A percentile compares a stretch with the other conserved stretches of the same genome.
phyloP scores from a whole-genome alignment of 2,329 filamentous ascomycete species.

The Zasmidium cellare region DNA sequence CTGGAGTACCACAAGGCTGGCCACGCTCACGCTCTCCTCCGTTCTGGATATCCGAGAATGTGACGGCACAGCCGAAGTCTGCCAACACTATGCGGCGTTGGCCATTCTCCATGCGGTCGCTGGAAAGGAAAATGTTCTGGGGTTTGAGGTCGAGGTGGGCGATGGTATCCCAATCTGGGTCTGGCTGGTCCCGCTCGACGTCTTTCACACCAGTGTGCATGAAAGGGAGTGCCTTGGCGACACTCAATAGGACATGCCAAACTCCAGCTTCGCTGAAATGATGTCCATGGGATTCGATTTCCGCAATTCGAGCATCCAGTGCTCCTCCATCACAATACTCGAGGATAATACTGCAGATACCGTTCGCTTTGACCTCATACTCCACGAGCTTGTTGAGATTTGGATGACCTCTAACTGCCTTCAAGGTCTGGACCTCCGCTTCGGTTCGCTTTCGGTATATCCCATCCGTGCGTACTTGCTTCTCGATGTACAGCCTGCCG shows the following conservation, averaged over 20 bases:
- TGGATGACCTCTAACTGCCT: constrained; percentile 1
- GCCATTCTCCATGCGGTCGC: background rate
- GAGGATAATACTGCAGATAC: constrained; percentile 9
- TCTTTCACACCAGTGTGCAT: constrained; percentile 34
- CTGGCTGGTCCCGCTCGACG: background rate
- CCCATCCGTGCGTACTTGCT: constrained; percentile 11
- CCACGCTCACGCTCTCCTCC: constrained; percentile 6
- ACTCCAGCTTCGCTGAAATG: constrained; percentile 1
- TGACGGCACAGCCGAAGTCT: constrained; percentile 24
- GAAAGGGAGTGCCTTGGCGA: constrained; percentile 18
- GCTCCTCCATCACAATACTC: constrained; percentile 17
- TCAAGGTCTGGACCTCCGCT: constrained; percentile 11
- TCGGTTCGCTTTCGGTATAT: background rate
- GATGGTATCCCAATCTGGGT: constrained; percentile 17
- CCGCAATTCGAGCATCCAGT: background rate
- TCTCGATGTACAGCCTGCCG: constrained; percentile 17
- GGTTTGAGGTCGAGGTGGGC: constrained; percentile 20
- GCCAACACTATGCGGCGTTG: constrained; percentile 17
- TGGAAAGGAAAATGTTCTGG: constrained; percentile 18
- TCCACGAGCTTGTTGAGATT: constrained; percentile 11
- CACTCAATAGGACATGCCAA: constrained; percentile 15
- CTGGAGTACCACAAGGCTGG: constrained; percentile 17
- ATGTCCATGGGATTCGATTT: background rate
- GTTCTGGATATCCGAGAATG: constrained; percentile 6
- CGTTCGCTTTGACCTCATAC: constrained; percentile 1